phyloP scores from a whole-genome alignment of 2,329 filamentous ascomycete species.

The Aurifilum marmelostoma region DNA sequence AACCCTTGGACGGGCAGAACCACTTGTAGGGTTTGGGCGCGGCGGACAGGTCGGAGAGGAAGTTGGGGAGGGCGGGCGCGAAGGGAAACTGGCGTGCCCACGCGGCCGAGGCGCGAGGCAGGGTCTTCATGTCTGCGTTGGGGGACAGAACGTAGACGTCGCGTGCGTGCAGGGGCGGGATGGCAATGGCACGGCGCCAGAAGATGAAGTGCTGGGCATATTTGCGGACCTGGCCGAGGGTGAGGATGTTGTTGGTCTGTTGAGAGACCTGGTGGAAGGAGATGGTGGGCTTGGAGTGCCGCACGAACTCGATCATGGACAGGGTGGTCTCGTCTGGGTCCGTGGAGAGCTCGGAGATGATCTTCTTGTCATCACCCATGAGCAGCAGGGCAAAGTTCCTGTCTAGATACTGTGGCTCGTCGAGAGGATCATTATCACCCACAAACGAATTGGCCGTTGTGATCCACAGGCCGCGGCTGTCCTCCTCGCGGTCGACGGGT shows the following conservation, averaged over 20 bases:
- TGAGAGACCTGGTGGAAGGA: conserved; percentile 73
- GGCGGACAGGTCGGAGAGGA: conserved; percentile 81
- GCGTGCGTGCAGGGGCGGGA: conserved; percentile 85
- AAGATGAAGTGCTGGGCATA: conserved; percentile 93
- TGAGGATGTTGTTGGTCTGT: conserved; percentile 65
- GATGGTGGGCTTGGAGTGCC: conserved; percentile 70
- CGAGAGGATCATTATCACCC: conserved; percentile 64
- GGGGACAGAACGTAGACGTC: conserved; percentile 92
- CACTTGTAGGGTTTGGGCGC: conserved; percentile 81
- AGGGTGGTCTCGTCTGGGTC: conserved; percentile 76
- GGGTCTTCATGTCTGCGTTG: conserved; percentile 76
- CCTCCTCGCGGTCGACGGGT: conserved; percentile 62
- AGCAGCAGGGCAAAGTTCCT: conserved; percentile 87
- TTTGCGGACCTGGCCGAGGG: conserved; percentile 78
- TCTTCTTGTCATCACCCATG: conserved; percentile 77
- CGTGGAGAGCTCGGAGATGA: conserved; percentile 73
- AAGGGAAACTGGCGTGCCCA: conserved; percentile 83
- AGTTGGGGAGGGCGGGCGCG: conserved; percentile 79
- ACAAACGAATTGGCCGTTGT: conserved; percentile 81
- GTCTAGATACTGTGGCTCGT: conserved; percentile 71
- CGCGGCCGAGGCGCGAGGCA: conserved; percentile 68
- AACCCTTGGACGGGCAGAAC: conserved; percentile 84
- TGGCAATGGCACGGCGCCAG: conserved; percentile 90
- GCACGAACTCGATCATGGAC: conserved; percentile 80
- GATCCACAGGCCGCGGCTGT: conserved; percentile 78